A percentile compares a stretch with the other conserved stretches of the same genome.
Evolutionary conservation across 1,284 basidiomycete species (phyloP).

Genomic region (Ustilago hordei): DNA sequence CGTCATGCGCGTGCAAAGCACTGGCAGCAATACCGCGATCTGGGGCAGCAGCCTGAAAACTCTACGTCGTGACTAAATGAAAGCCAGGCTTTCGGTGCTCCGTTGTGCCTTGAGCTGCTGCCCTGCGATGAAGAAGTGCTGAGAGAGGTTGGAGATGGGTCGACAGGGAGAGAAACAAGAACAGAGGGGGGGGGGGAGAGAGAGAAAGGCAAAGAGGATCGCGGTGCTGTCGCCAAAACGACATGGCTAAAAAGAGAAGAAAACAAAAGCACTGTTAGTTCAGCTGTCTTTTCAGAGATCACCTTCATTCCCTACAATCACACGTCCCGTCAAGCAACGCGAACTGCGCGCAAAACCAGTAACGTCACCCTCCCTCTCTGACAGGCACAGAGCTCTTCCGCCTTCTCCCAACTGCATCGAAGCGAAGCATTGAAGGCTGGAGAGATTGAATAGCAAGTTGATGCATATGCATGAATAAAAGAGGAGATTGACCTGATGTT

Average conservation of each 20-base stretch:
- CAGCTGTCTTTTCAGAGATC: conserved; percentile 6
- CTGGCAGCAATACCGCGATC: not conserved
- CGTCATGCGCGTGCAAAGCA: not conserved
- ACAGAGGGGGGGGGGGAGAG: not conserved
- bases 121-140: not conserved
- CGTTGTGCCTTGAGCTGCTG: not conserved
- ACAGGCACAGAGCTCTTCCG: not conserved
- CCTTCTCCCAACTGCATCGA: not conserved
- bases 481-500: not conserved
- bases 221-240: conserved; percentile 24
- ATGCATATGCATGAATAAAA: not conserved
- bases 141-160: not conserved
- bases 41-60: not conserved
- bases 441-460: too few relatives aligned
- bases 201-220: not conserved
- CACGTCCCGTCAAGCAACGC: conserved; percentile 15
- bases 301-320: conserved; percentile 11
- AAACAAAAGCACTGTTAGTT: not conserved
- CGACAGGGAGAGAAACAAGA: not conserved
- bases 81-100: not conserved
- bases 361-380: not conserved
- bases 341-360: conserved; percentile 9
- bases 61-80: not conserved
- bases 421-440: not conserved
- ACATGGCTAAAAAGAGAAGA: conserved; percentile 15